Conservation (phyloP, 495 filamentous ascomycete genomes). For the Penicillium bialowiezense region DNA sequence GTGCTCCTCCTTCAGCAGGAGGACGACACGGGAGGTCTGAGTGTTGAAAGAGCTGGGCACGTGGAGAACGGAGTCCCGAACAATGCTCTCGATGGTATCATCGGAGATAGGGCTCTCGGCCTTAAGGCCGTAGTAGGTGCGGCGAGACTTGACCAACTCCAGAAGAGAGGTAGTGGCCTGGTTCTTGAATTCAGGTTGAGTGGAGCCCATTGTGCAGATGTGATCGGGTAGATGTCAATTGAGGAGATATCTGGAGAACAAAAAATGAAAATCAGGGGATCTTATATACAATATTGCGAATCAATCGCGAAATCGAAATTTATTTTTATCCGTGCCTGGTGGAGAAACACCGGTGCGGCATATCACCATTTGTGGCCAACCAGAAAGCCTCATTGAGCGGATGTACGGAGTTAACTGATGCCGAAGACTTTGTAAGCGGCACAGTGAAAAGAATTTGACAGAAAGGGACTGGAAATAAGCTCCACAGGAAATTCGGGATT, state of each 20-base stretch:
- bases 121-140: conserved; percentile 46
- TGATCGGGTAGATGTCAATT: background rate
- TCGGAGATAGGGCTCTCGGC: conserved; percentile 44
- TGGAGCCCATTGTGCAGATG: conserved; percentile 30
- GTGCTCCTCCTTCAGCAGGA: conserved; percentile 51
- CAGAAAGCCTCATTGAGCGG: background rate
- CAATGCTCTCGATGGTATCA: conserved; percentile 36
- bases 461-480: too few relatives aligned
- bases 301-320: background rate
- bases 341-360: too few relatives aligned
- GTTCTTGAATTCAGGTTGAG: conserved; percentile 35
- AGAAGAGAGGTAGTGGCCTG: conserved; percentile 39
- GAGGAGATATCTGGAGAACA: background rate
- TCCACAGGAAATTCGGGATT: too few relatives aligned
- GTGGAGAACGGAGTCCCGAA: conserved; percentile 42
- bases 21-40: conserved; percentile 47
- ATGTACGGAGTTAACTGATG: background rate
- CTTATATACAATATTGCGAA: conserved; percentile 3
- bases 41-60: conserved; percentile 53
- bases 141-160: conserved; percentile 41
- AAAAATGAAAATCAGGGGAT: background rate
- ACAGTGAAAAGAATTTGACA: too few relatives aligned
- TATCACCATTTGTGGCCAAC: background rate
- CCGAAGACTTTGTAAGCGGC: conserved; percentile 3
- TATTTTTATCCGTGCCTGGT: too few relatives aligned